Conservation (phyloP, 2,329 filamentous ascomycete species). For the Endocalyx cinctus region DNA sequence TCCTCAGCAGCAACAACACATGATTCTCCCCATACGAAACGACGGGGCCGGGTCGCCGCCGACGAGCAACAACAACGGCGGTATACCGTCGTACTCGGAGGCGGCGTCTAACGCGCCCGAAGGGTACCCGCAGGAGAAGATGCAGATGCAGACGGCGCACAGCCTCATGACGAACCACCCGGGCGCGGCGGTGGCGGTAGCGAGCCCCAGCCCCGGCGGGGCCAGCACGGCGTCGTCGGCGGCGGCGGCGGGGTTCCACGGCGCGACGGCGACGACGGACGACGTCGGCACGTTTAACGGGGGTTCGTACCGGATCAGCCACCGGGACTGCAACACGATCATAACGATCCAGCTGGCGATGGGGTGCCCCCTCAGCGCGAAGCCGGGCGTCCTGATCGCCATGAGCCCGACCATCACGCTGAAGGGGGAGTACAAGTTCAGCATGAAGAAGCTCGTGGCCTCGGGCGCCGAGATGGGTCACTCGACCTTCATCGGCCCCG, state of each 20-base stretch:
- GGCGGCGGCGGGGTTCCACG: slow-evolving; percentile 54
- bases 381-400: slow-evolving; percentile 87
- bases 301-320: slow-evolving; percentile 87
- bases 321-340: slow-evolving; percentile 86
- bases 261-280: slow-evolving; percentile 62
- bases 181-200: slow-evolving; percentile 22
- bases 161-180: slow-evolving; percentile 11
- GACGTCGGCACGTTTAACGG: slow-evolving; percentile 97
- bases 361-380: slow-evolving; percentile 76
- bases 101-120: slow-evolving; percentile 15
- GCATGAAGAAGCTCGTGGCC: slow-evolving; percentile 82
- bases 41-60: slow-evolving; percentile 26
- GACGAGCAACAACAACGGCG: no score
- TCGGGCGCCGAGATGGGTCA: slow-evolving; percentile 74
- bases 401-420: slow-evolving; percentile 89
- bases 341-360: slow-evolving; percentile 85
- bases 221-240: no score
- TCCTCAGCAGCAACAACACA: slow-evolving; percentile 27
- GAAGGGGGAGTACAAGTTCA: slow-evolving; percentile 78
- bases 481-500: slow-evolving; percentile 82
- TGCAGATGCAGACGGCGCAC: slow-evolving; percentile 9
- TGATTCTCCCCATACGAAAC: slow-evolving; percentile 31
- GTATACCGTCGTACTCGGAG: slow-evolving; percentile 21
- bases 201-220: slow-evolving; percentile 29
- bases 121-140: slow-evolving; percentile 30